phyloP scores from a whole-genome alignment of 495 filamentous ascomycete genomes.

The Penicillium malachiteum region DNA sequence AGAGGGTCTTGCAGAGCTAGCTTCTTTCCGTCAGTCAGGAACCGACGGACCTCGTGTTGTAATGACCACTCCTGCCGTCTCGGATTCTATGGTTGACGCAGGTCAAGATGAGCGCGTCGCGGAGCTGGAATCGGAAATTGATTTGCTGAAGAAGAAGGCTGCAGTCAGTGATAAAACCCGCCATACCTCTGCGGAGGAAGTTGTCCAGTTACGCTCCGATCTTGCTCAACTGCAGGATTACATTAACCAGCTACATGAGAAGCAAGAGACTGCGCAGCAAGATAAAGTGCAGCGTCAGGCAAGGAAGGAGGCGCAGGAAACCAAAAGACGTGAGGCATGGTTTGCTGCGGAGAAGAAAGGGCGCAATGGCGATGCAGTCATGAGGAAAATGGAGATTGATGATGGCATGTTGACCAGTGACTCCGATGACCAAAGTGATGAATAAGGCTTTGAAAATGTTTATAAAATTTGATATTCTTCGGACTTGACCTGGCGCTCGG shows the following conservation, averaged over 20 bases:
- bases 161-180: constrained; percentile 41
- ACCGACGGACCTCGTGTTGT: constrained; percentile 13
- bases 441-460: constrained; percentile 16
- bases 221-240: constrained; percentile 41
- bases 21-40: constrained; percentile 29
- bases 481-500: no score
- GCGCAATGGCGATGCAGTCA: constrained; percentile 39
- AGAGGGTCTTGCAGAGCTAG: constrained; percentile 54
- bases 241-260: constrained; percentile 42
- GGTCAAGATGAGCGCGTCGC: constrained; percentile 34
- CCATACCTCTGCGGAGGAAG: constrained; percentile 36
- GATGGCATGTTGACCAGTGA: constrained; percentile 37
- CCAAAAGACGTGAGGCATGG: constrained; percentile 42
- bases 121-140: constrained; percentile 35
- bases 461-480: no score
- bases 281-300: constrained; percentile 39
- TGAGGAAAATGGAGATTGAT: constrained; percentile 40
- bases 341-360: constrained; percentile 49
- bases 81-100: constrained; percentile 15
- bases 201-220: constrained; percentile 38
- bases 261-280: constrained; percentile 36
- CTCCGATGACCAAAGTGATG: constrained; percentile 37
- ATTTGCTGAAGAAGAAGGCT: constrained; percentile 40
- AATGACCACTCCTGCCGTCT: constrained; percentile 8
- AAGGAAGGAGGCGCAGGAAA: constrained; percentile 42